A percentile compares a stretch with the other conserved stretches of the same genome.
Evolutionary conservation across 345 rosid genomes (phyloP).

Genomic region (Eutrema yunnanense): DNA sequence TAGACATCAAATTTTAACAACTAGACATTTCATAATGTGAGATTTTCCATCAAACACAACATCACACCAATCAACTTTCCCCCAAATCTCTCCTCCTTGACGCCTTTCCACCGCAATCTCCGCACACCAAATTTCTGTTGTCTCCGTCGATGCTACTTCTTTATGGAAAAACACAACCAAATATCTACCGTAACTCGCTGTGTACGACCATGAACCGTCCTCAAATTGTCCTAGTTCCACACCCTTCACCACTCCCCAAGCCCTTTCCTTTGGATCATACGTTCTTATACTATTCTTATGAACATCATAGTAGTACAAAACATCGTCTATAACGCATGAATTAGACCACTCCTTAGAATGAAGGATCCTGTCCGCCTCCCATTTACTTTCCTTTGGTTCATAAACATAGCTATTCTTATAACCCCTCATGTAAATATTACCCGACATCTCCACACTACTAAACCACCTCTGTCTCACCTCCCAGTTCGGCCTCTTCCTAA

Average conservation of each 20-base stretch:
- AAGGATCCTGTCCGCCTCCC: not conserved
- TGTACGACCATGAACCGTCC: not conserved
- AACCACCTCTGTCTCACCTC: not conserved
- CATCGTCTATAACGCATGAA: not conserved
- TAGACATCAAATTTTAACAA: not conserved
- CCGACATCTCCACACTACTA: constrained; percentile 1
- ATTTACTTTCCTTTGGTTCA: not conserved
- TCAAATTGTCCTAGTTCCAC: not conserved
- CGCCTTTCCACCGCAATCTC: not conserved
- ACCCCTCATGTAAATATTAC: constrained; percentile 2
- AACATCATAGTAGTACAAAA: constrained; percentile 3
- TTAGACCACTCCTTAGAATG: not conserved
- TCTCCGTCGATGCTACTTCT: not conserved
- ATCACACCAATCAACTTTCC: not conserved
- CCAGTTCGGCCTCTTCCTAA: not conserved
- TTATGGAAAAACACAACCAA: constrained; percentile 1
- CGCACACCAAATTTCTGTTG: not conserved
- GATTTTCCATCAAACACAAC: not conserved
- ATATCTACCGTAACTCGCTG: not conserved
- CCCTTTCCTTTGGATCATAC: not conserved
- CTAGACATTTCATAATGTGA: not conserved
- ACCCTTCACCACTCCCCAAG: not conserved
- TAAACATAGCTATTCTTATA: not conserved
- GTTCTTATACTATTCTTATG: not conserved
- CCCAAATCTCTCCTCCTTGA: not conserved